A percentile compares a stretch with the other conserved stretches of the same genome.
phyloP scores from a whole-genome alignment of 1,284 basidiomycete species.

The Cerrena zonata region DNA sequence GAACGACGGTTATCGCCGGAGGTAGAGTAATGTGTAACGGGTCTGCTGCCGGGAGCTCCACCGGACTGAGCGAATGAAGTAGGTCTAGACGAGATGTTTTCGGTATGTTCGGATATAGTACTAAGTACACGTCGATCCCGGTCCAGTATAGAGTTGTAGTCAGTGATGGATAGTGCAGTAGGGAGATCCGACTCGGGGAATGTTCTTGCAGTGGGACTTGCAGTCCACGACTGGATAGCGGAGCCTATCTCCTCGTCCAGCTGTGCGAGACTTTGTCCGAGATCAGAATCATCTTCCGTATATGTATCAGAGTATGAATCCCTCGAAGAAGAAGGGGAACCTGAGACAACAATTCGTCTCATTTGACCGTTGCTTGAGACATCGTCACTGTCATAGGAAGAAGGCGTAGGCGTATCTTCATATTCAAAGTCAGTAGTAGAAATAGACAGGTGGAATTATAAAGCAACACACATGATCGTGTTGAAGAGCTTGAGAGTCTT shows the following conservation, averaged over 20 bases:
- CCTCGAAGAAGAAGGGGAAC: slow-evolving; percentile 26
- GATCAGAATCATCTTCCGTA: slow-evolving; percentile 39
- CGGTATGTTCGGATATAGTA: slow-evolving; percentile 37
- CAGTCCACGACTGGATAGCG: slow-evolving; percentile 28
- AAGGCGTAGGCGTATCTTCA: slow-evolving; percentile 29
- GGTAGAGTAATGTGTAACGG: slow-evolving; percentile 19
- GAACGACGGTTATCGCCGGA: slow-evolving; percentile 23
- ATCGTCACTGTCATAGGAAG: slow-evolving; percentile 36
- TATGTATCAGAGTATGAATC: slow-evolving; percentile 32
- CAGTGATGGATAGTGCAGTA: slow-evolving; percentile 17
- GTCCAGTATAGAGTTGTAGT: slow-evolving; percentile 16
- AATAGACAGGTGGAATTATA: not conserved
- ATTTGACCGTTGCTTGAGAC: slow-evolving; percentile 32
- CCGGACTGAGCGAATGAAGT: slow-evolving; percentile 25
- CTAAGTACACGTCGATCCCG: slow-evolving; percentile 27
- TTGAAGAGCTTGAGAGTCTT: slow-evolving; percentile 32
- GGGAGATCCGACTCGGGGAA: slow-evolving; percentile 14
- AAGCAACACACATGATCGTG: slow-evolving; percentile 16
- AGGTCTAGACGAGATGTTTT: slow-evolving; percentile 30
- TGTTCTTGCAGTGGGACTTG: slow-evolving; percentile 13
- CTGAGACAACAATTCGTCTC: slow-evolving; percentile 39
- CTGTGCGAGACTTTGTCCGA: slow-evolving; percentile 24
- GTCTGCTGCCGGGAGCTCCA: slow-evolving; percentile 19
- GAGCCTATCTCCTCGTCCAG: slow-evolving; percentile 60
- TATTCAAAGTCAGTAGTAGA: not conserved